phyloP scores from a whole-genome alignment of 2,329 filamentous ascomycete species.

The Coleophoma eucalyptorum region DNA sequence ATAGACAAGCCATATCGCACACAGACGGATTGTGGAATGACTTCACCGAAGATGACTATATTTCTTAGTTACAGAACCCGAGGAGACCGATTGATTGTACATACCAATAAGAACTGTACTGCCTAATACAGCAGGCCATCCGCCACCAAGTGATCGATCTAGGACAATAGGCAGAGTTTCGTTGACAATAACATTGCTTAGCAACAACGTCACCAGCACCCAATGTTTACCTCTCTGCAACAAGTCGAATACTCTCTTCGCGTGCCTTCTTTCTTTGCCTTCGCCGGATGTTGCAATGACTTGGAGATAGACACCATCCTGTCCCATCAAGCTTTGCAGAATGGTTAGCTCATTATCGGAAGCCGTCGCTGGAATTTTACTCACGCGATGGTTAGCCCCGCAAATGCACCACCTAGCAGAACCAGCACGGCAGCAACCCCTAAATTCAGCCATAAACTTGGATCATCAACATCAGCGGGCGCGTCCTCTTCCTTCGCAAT shows the following conservation, averaged over 20 bases:
- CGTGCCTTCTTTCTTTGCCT: constrained; percentile 82
- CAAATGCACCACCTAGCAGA: constrained; percentile 86
- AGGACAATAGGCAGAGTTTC: constrained; percentile 94
- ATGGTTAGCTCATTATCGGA: no score
- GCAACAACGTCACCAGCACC: constrained; percentile 89
- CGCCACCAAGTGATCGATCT: constrained; percentile 88
- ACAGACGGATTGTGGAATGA: constrained; percentile 93
- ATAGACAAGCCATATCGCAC: constrained; percentile 95
- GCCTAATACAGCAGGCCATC: constrained; percentile 88
- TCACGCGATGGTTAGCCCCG: constrained; percentile 84
- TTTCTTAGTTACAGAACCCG: constrained; percentile 16
- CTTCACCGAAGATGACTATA: constrained; percentile 93
- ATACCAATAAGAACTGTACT: constrained; percentile 91
- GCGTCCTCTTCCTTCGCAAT: constrained; percentile 41
- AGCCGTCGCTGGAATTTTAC: constrained; percentile 24
- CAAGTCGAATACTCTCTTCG: constrained; percentile 73
- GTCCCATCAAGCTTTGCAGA: constrained; percentile 35
- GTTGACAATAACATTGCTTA: constrained; percentile 97
- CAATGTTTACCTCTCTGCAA: constrained; percentile 92
- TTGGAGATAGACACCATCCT: constrained; percentile 96
- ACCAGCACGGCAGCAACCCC: constrained; percentile 77
- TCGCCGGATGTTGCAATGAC: constrained; percentile 85
- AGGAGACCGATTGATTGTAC: background rate
- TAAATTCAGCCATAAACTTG: constrained; percentile 76
- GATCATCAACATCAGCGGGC: constrained; percentile 45